Percentiles rank a stretch among this genome's conserved stretches.
Conservation (phyloP, 2,329 filamentous ascomycete species). For the Zasmidium cellare region DNA sequence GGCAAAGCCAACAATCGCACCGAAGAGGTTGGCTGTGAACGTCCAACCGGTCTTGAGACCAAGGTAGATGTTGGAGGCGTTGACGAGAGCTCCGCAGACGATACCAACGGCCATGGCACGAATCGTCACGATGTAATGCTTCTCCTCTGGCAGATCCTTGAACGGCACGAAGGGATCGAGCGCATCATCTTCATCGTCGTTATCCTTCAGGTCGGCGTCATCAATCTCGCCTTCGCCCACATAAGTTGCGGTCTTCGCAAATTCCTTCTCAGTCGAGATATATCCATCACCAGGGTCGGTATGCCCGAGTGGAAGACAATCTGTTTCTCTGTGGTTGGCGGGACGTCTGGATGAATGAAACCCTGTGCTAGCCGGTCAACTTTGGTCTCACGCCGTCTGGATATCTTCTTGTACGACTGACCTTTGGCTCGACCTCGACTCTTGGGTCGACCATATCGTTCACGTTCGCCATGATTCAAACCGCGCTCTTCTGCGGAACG, state of each 20-base stretch:
- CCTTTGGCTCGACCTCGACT: no score
- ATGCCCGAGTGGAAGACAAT: conserved; percentile 36
- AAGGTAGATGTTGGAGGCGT: conserved; percentile 63
- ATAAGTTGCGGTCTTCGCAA: conserved; percentile 29
- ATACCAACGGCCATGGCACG: conserved; percentile 58
- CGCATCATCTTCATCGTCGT: conserved; percentile 29
- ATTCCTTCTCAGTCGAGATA: conserved; percentile 7
- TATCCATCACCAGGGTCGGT: conserved; percentile 5
- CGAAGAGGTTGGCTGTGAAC: conserved; percentile 38
- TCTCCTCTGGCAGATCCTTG: conserved; percentile 45
- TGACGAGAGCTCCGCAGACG: conserved; percentile 59
- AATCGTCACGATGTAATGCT: conserved; percentile 54
- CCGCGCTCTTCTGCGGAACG: no score
- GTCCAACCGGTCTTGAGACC: conserved; percentile 52
- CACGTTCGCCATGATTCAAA: no score
- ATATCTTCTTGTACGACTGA: no score
- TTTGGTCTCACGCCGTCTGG: no score
- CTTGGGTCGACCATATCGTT: no score
- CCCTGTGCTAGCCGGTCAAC: conserved; percentile 16
- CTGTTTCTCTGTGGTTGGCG: conserved; percentile 38
- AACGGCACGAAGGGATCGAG: conserved; percentile 45
- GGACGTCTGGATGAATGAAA: conserved; percentile 30
- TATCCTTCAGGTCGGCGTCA: conserved; percentile 29
- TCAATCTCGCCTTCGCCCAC: conserved; percentile 32
- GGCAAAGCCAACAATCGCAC: conserved; percentile 61